phyloP scores from a whole-genome alignment of 441 rosid species.

The Viola pubescens region DNA sequence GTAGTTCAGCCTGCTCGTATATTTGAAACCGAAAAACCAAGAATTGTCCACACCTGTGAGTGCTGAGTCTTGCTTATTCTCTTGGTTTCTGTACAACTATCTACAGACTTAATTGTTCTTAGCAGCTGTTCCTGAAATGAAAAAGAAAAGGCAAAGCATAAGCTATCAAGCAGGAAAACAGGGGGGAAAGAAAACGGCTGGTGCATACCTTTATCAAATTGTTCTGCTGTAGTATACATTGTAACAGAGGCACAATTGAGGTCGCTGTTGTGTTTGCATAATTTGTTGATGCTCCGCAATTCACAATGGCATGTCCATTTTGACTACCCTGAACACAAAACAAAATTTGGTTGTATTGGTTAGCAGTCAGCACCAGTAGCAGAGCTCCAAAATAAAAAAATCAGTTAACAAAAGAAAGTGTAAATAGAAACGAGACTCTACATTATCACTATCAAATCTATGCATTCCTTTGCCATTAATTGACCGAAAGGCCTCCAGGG shows the following conservation, averaged over 20 bases:
- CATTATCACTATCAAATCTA: too few species aligned
- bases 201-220: slow-evolving; percentile 56
- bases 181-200: background rate
- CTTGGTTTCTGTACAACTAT: too few species aligned
- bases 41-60: too few species aligned
- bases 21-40: too few species aligned
- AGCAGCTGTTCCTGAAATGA: too few species aligned
- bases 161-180: slow-evolving; percentile 8
- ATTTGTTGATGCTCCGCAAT: slow-evolving; percentile 43
- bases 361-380: too few species aligned
- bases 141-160: background rate
- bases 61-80: too few species aligned
- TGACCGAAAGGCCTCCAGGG: too few species aligned
- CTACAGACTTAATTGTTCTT: too few species aligned
- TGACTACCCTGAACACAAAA: slow-evolving; percentile 54
- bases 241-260: slow-evolving; percentile 65
- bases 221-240: slow-evolving; percentile 78
- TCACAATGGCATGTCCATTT: slow-evolving; percentile 40
- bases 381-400: slow-evolving; percentile 28
- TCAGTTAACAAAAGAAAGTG: slow-evolving; percentile 32
- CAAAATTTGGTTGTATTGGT: background rate
- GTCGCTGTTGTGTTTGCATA: slow-evolving; percentile 32
- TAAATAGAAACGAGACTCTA: background rate
- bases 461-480: too few species aligned
- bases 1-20: too few species aligned